Evolutionary conservation across 495 filamentous ascomycete species (phyloP), one percentile per base, ranked within the genome.

Genomic region (Aspergillus sparsus): DNA sequence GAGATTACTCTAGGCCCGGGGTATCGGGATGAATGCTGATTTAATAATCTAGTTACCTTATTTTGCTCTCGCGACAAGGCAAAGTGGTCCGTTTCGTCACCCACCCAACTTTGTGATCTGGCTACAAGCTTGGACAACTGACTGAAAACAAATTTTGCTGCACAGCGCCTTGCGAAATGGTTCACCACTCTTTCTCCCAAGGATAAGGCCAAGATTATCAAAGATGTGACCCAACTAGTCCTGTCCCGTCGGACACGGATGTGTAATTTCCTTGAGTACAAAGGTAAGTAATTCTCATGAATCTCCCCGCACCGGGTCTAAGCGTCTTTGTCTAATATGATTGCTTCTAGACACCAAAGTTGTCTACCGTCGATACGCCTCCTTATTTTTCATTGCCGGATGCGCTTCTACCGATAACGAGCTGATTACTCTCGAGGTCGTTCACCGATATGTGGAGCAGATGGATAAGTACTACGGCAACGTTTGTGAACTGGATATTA

Each of bases 401-500:
- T 96, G 93, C 78, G 86, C 90, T 34, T 90, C 92, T 13, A 91
- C 89, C 53, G 94, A 98, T 70, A 99, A 99, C 79, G 94, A 99
- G 70, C 80, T 99, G 74, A 97, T 98, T 73, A 96, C 91, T 35
- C 89, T 99, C 64, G 94, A 99, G 74, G 91, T 98, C 71, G 93
- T 99, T 50, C 94, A 99, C 77, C 91, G 94, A 66, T 98, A 97
- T 73, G 94, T 98, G 51, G 94, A 99, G 74, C 94, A 98, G 78
- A 99, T 98, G 94, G 94, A 99, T 82, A 99, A 98, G 73, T 99
- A 98, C 82, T 99, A 99, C 72, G 94, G 94, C 73, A 99, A 99
- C 76, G 94, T 99, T 58, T 99, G 94, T 85, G 95, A 99, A 80
- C 81, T 98, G 64, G 94, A 98, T 68, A 94, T 98, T 70, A 97